Evolutionary conservation across 1,284 basidiomycete species (phyloP), one percentile per base, ranked within the genome.

Genomic region (Fomitopsis pinicola): DNA sequence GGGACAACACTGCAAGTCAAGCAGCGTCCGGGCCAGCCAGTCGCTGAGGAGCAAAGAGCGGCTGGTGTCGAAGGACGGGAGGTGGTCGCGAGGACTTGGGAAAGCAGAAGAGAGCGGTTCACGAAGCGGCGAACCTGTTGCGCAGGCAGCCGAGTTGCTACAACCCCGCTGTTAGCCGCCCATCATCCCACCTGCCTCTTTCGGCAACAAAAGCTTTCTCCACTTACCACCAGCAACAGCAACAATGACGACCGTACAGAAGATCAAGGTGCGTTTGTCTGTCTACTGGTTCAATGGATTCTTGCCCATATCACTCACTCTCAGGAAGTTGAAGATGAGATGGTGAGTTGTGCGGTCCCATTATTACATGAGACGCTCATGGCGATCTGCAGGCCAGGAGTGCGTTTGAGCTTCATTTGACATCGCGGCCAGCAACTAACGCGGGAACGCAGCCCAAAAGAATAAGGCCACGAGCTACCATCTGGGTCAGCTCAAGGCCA

Each of bases 381-480:
- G 10, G 30, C 26, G 60, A 59, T 55, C 59, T 61, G 55, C 69
- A 79, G 77, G 74, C 73, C 65, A 77, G 71, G 70, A 79, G 76
- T 78, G 71, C 67, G 77, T 73, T 19, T 63, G 45, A 14, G 55
- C 36, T 44, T 56, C 53, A 52, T 44, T 45, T 57, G 60, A 46
- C 55, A 33, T 55, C 44, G 42, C 55, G 56, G 17, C 30, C 58
- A 57, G 38, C 30, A 44, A 64, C 42, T 62, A 60, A 59, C 55
- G 26, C 55, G 42, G 53, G 53, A 65, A 22, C 61, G 42, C 68
- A 77, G 94, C 94, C 69, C 92, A 98, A 84, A 97, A 97, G 81
- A 98, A 99, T 79, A 99, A 99, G 88, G 89, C 89, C 76, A 92
- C 90, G 66, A 91, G 91, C 78, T 97, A 96, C 77, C 96, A 98